phyloP scores from a whole-genome alignment of 2,329 filamentous ascomycete species.

The Canariomyces notabilis region DNA sequence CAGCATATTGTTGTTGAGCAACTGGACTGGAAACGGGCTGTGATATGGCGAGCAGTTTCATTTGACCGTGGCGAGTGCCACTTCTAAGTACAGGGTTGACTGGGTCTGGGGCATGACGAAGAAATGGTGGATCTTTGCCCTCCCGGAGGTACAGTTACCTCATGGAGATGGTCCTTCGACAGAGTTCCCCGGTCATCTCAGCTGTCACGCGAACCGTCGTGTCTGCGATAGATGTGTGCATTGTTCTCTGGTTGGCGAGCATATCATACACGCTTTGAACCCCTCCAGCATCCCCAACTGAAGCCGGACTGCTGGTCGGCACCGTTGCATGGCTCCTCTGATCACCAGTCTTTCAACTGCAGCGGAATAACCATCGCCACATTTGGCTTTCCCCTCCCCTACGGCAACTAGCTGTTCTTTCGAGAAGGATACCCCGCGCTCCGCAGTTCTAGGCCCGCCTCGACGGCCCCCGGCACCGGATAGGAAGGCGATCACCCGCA shows the following conservation, averaged over 20 bases:
- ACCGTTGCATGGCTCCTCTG: conserved; percentile 1
- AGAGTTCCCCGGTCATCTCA: conserved; percentile 5
- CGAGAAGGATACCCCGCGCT: conserved; percentile 14
- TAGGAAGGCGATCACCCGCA: conserved; percentile 4
- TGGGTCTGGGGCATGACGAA: not conserved
- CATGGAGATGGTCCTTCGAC: conserved; percentile 4
- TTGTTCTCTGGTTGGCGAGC: conserved; percentile 14
- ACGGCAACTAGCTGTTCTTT: not conserved
- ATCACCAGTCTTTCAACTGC: not conserved
- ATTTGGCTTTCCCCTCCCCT: not conserved
- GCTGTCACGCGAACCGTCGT: conserved; percentile 5
- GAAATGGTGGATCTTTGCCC: conserved; percentile 3
- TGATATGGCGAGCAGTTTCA: not conserved
- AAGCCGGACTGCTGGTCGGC: conserved; percentile 4
- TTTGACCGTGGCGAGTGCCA: not conserved
- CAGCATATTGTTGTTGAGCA: not conserved
- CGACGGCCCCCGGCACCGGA: not conserved
- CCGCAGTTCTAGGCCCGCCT: conserved; percentile 9
- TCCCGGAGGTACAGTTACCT: conserved; percentile 3
- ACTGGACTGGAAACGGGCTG: not conserved
- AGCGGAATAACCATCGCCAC: conserved; percentile 15
- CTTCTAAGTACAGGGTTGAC: not conserved
- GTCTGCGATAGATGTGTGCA: not conserved
- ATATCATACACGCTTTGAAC: not conserved
- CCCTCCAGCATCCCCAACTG: not conserved